Evolutionary conservation across 192 early-diverging fungal species (phyloP).

Genomic region (Anaeromyces robustus): DNA sequence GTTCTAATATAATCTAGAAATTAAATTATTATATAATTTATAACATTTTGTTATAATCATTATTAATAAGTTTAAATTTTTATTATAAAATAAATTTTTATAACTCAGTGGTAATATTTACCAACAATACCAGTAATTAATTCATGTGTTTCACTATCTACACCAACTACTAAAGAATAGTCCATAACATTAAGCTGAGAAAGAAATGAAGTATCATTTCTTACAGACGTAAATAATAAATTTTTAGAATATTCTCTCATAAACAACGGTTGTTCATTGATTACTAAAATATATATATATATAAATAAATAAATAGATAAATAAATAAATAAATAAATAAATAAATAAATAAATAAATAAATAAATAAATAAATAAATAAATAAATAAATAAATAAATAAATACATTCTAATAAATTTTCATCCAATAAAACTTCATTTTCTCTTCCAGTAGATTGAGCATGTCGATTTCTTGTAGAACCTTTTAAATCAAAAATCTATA

Average conservation of each 20-base stretch:
- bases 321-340: neutral
- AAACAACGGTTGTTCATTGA: conserved; percentile 76
- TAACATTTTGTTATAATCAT: neutral
- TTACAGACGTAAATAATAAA: conserved; percentile 65
- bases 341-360: too few species aligned
- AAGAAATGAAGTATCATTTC: conserved; percentile 89
- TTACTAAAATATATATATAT: conserved; percentile 21
- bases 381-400: neutral
- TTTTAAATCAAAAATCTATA: conserved; percentile 79
- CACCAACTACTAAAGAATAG: conserved; percentile 88
- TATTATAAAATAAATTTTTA: neutral
- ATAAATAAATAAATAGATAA: neutral
- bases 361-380: too few species aligned
- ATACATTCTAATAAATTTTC: conserved; percentile 79
- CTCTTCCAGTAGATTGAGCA: conserved; percentile 68
- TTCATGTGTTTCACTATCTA: conserved; percentile 71
- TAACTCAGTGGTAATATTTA: conserved; percentile 24
- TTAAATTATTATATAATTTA: neutral
- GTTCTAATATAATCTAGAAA: conserved; percentile 78
- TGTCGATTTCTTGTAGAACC: conserved; percentile 89
- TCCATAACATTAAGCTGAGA: conserved; percentile 95
- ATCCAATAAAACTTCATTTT: conserved; percentile 79
- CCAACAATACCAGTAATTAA: conserved; percentile 94
- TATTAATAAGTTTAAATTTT: neutral
- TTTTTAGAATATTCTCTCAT: conserved; percentile 81